Evolutionary conservation across 768 basidiomycete genomes (phyloP), one percentile per base, ranked within the genome.

Genomic region (Dioszegia hungarica): DNA sequence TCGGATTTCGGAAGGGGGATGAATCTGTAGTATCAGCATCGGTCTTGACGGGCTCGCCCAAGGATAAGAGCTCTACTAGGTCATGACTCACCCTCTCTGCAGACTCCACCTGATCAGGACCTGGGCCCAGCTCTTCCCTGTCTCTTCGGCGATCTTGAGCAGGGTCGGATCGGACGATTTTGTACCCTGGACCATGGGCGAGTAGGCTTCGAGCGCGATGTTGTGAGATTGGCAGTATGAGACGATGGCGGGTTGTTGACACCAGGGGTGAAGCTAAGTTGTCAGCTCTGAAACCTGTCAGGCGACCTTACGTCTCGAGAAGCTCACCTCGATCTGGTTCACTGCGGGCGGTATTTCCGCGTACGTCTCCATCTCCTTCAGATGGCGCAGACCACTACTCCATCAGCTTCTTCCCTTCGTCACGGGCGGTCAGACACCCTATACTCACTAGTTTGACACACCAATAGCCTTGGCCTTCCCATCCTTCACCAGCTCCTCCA

Each of bases 1-100:
- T 82, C 82, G 47, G 88, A 89, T 77, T 93, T 94, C 5, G 90
- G 89, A 8, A 97, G 82, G 0, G 89, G 89, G 0, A 90, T 82
- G 67, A 84, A 89, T 4, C 90, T 91, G 57, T 34, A 15, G 17
- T 28, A 25, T 43, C 31, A 53, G 51, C 38, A n/a, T n/a, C n/a
- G n/a, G n/a, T n/a, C n/a, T n/a, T n/a, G n/a, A n/a, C n/a, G n/a
- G n/a, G n/a, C n/a, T n/a, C n/a, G n/a, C n/a, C n/a, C n/a, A n/a
- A n/a, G n/a, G n/a, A n/a, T n/a, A n/a, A n/a, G n/a, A n/a, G 24
- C 6, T 6, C 20, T 27, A 11, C 44, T 39, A 14, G 39, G 36
- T 19, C 2, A 31, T 3, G 1, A 40, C 72, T 33, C 60, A 84
- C 74, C 78, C 79, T 45, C 73, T 70, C 52, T 81, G 80, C 22